Evolutionary conservation across 768 basidiomycete species (phyloP), one percentile per base, ranked within the genome.

Genomic region (Naganishia antarctica): DNA sequence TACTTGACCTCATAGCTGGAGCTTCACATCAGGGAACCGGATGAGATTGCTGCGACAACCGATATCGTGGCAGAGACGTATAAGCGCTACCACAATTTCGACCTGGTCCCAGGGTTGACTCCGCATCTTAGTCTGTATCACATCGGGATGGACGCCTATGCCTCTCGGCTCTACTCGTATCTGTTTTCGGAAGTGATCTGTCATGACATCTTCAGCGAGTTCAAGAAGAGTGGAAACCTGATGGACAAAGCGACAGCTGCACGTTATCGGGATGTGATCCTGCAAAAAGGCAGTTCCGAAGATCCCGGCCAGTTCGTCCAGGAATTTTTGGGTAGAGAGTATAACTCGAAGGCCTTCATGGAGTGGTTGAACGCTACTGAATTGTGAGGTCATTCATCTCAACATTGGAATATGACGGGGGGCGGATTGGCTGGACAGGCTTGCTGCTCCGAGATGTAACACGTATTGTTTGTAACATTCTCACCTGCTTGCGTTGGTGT

Each of bases 171-270:
- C 6, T 34, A 32, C 18, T 51, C 31, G 2, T 61, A 61, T 31
- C n/a, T 61, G 29, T 23, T 31, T 21, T 37, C 60, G 15, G n/a
- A 61, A 12, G 46, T 34, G 23, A 61, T 61, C 25, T 46, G 45
- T n/a, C 32, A 47, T 8, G 60, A 61, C 16, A 32, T 61, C n/a
- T 48, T 61, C 31, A 15, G 28, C 9, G 60, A 45, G 16, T 61
- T 61, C 46, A 37, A 47, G 34, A 25, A 31, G 21, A 26, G 28
- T 16, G 60, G 46, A 6, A 25, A 47, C 21, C 16, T 61, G 45
- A 37, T 61, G 46, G 60, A 61, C 46, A 32, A 21, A 23, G 46
- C 25, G n/a, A 34, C 43, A 18, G 32, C 28, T 1, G 6, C 12
- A 2, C 60, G 60, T 23, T 61, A 48, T 28, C 43, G 46, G 31